Evolutionary conservation across 2,329 filamentous ascomycete genomes (phyloP).

Genomic region (Akanthomyces uredinophilus): DNA sequence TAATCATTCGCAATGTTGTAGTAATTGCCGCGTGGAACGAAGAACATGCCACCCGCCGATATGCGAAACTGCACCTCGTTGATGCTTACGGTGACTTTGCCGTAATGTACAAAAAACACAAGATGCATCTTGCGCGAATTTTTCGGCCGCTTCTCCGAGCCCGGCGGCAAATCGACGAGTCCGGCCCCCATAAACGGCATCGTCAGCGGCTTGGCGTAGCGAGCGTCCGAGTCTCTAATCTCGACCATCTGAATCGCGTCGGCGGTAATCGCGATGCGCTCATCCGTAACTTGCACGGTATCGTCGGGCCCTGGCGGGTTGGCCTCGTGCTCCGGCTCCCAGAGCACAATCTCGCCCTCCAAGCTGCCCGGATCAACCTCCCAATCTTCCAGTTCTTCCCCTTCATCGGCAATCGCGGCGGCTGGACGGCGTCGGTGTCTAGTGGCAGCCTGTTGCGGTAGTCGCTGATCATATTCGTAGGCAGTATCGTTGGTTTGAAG

Average conservation of each 20-base stretch:
- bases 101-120: constrained; percentile 85
- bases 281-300: constrained; percentile 47
- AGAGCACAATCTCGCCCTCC: constrained; percentile 57
- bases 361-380: constrained; percentile 62
- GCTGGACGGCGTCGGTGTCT: constrained; percentile 28
- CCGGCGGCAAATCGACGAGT: constrained; percentile 80
- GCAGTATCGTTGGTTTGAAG: background rate
- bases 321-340: constrained; percentile 53
- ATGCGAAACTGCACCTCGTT: constrained; percentile 75
- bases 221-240: constrained; percentile 66
- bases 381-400: constrained; percentile 62
- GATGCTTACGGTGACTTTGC: constrained; percentile 75
- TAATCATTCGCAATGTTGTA: constrained; percentile 86
- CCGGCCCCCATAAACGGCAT: constrained; percentile 84
- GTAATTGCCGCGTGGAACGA: constrained; percentile 91
- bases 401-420: constrained; percentile 41
- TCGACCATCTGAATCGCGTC: constrained; percentile 52
- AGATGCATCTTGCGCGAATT: constrained; percentile 96
- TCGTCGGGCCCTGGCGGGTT: constrained; percentile 51
- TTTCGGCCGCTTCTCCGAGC: constrained; percentile 80
- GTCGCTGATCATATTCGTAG: background rate
- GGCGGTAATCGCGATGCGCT: constrained; percentile 53
- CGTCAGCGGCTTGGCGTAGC: constrained; percentile 82
- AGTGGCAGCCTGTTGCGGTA: background rate
- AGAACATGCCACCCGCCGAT: constrained; percentile 82